Base-by-base conservation (phyloP, 352 stramenopile species). In the Elongisporangium prolatum region DNA sequence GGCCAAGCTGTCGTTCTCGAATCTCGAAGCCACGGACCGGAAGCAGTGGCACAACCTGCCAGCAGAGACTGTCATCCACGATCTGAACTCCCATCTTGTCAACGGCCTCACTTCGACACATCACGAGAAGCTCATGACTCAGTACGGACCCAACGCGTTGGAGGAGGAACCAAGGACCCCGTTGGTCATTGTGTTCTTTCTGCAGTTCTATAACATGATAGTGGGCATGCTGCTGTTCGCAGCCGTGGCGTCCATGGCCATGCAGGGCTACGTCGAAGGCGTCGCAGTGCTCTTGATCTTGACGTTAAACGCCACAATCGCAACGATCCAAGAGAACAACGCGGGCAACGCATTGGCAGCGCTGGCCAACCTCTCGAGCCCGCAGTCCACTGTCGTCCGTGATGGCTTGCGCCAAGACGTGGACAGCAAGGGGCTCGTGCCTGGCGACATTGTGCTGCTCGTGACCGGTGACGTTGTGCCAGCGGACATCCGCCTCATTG, bases 391-490 rank as follows among this genome's bases (percentile, higher is more conserved):
- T 5, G 80, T 89, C 21, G 67, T 92, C 3, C 83, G 83, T 55
- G 80, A 90, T 44, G 68, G 69, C n/a, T 67, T 67, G 55, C 72
- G 89, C 47, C 61, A 81, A 25, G 72, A 88, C 20, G 60, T 91
- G 1, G 80, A 93, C 50, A 90, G 76, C 57, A 82, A 85, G 40
- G 54, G 69, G 4, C 66, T 95, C 4, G 83, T 95, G 2, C 81
- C 80, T 0, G 95, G 91, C 13, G 84, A 93, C 58, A 63, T 96
- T 25, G 84, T 98, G n/a, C 72, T 93, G 40, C 83, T 98, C 7
- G 77, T 83, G 37, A 96, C 90, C 10, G 96, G 96, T 18, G 96
- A 98, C 60, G 91, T 97, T 52, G 89, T 98, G 18, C 91, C 93
- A 0, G 80, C 89, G 0, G 96, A 99, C 64, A 85, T 97, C 13